A percentile compares a stretch with the other conserved stretches of the same genome.
These are phyloP conservation scores for Cercospora citrullina DNA, from an alignment of 2,329 filamentous ascomycete genomes.

Conservation along the genomic window DNA sequence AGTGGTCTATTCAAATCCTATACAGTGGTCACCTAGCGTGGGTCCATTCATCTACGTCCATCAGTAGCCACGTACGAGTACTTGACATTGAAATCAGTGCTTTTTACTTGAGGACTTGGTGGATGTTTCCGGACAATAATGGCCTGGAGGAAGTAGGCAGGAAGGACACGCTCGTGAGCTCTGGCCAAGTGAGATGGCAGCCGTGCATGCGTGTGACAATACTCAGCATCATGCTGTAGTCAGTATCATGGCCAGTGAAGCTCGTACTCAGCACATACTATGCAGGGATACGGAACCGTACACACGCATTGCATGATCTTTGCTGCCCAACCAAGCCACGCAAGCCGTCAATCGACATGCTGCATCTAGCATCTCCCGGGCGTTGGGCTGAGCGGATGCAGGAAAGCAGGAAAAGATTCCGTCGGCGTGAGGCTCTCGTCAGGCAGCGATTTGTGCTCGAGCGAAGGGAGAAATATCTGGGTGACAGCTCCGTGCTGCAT, in stretches of 20 bases:
- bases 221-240: too few species aligned
- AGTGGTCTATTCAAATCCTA: neutral
- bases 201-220: too few species aligned
- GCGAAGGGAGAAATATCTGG: neutral
- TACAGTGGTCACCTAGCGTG: neutral
- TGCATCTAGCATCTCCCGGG: neutral
- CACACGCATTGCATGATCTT: neutral
- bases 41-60: neutral
- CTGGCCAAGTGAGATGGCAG: too few species aligned
- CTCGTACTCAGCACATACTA: neutral
- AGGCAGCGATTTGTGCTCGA: neutral
- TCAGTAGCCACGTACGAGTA: neutral
- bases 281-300: neutral
- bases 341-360: neutral
- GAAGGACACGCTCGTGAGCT: neutral
- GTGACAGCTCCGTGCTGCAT: neutral
- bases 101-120: neutral
- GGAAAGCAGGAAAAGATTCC: neutral
- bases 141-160: neutral
- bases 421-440: neutral
- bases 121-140: too few species aligned
- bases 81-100: neutral
- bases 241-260: too few species aligned
- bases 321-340: neutral
- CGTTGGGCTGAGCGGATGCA: neutral